phyloP scores from a whole-genome alignment of 2,329 filamentous ascomycete genomes.

The Ceratocystis eucalypticola region DNA sequence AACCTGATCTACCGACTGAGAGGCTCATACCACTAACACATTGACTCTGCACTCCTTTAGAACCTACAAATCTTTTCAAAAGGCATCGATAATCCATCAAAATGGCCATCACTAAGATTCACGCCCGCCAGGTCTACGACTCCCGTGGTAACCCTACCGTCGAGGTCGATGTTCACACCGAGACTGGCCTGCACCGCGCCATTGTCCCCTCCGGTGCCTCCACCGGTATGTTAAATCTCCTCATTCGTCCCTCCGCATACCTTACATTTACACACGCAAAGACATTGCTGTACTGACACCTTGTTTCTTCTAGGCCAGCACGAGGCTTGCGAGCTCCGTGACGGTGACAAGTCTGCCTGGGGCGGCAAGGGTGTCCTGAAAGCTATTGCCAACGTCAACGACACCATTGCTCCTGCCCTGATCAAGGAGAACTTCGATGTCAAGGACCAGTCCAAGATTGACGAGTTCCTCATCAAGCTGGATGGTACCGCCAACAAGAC shows the following conservation, averaged over 20 bases:
- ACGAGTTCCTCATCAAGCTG: constrained; percentile 73
- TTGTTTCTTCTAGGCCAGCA: constrained; percentile 51
- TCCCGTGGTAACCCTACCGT: constrained; percentile 96
- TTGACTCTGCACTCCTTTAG: constrained; percentile 11
- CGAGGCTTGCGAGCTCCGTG: constrained; percentile 82
- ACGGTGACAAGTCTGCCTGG: constrained; percentile 80
- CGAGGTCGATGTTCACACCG: constrained; percentile 86
- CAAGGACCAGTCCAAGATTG: constrained; percentile 73
- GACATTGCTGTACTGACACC: constrained; percentile 22
- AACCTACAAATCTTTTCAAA: constrained; percentile 14
- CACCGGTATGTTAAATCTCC: constrained; percentile 51
- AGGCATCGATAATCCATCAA: constrained; percentile 29
- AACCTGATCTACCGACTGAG: background rate
- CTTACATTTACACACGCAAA: constrained; percentile 12
- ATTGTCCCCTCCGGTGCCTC: constrained; percentile 90
- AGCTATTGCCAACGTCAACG: constrained; percentile 78
- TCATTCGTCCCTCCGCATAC: background rate
- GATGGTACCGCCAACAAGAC: constrained; percentile 79
- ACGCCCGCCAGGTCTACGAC: constrained; percentile 94
- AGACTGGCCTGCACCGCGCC: constrained; percentile 83
- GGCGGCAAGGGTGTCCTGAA: constrained; percentile 76
- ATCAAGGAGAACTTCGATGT: constrained; percentile 74
- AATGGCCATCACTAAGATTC: constrained; percentile 85
- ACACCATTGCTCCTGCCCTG: constrained; percentile 62
- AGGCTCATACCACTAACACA: constrained; percentile 19